Evolutionary conservation across 1,139 yeast genomes (phyloP), one percentile per base, ranked within the genome.

Genomic region (Debaryomycetaceae sp.): DNA sequence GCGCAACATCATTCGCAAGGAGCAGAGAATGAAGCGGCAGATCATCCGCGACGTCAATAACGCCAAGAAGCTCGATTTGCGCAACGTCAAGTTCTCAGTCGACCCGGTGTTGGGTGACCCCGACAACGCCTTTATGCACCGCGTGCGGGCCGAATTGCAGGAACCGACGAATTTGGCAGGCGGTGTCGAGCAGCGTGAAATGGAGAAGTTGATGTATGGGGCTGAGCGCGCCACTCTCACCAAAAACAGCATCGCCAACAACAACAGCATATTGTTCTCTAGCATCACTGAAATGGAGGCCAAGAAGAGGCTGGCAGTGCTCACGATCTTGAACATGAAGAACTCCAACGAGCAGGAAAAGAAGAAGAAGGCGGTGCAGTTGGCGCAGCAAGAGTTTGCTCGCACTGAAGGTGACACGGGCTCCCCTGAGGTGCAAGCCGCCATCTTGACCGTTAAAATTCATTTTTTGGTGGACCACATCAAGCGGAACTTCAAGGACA

Each of bases 371-470:
- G 85, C 89, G 15, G 62, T 76, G 5, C 57, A 59, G 31, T 56
- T 82, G 35, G 96, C 96, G 1, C 71, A 77, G 34, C 61, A 72
- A 43, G 96, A 88, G 58, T 88, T 91, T 55, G 78, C 76, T 44
- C 72, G 96, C 49, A 71, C 73, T 41, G 86, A 80, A 30, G 96
- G 95, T 31, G 97, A 91, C 53, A 85, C 96, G 0, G 96, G 95
- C 1, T 84, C 95, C 1, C 78, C 95, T 30, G 97, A 89, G 59
- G 96, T 88, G 18, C 96, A 89, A 56, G 96, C 97, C 1, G 97
- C 96, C 2, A 73, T 85, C 18, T 62, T 81, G 60, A 86, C 97
- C 1, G 80, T 85, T 34, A 76, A 76, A 48, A 85, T 91, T 43
- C 86, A 83, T 42, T 80, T 75, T 44, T 67, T 85, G 36, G 85